phyloP scores from a whole-genome alignment of 1,139 yeast genomes.

The Kurtzmaniella natalensis region DNA sequence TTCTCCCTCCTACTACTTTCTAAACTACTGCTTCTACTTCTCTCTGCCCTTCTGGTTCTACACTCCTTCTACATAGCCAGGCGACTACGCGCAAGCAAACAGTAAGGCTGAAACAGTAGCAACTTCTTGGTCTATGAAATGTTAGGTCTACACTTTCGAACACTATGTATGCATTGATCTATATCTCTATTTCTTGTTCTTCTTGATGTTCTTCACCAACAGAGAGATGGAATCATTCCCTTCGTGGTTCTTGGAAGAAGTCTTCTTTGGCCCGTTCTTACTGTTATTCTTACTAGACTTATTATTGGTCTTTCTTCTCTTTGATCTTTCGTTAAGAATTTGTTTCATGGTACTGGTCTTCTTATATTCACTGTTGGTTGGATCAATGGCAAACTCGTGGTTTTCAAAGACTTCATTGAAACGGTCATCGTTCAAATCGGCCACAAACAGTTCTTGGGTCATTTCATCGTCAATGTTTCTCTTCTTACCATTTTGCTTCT shows the following conservation, averaged over 20 bases:
- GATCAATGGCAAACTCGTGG: constrained; percentile 89
- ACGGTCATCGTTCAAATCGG: constrained; percentile 76
- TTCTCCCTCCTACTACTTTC: too few species aligned
- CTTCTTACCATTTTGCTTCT: constrained; percentile 34
- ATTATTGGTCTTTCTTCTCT: constrained; percentile 35
- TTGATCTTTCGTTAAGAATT: constrained; percentile 69
- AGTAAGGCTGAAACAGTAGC: too few species aligned
- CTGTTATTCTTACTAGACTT: constrained; percentile 12
- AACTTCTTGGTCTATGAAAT: too few species aligned
- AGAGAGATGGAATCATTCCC: constrained; percentile 15
- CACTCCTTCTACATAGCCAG: too few species aligned
- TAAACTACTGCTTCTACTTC: too few species aligned
- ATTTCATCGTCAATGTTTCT: constrained; percentile 39
- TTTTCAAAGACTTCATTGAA: constrained; percentile 83
- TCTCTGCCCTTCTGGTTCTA: too few species aligned
- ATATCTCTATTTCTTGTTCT: constrained; percentile 20
- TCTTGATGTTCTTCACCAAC: constrained; percentile 36
- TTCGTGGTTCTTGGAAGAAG: constrained; percentile 8
- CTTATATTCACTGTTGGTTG: constrained; percentile 83
- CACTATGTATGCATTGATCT: too few species aligned
- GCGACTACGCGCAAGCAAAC: too few species aligned
- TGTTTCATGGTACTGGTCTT: constrained; percentile 84
- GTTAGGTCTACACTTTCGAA: too few species aligned
- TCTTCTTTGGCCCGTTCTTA: constrained; percentile 4
- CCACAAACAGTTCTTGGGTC: constrained; percentile 61